phyloP scores from a whole-genome alignment of 164 flowering plant species.

The Aristolochia californica region DNA sequence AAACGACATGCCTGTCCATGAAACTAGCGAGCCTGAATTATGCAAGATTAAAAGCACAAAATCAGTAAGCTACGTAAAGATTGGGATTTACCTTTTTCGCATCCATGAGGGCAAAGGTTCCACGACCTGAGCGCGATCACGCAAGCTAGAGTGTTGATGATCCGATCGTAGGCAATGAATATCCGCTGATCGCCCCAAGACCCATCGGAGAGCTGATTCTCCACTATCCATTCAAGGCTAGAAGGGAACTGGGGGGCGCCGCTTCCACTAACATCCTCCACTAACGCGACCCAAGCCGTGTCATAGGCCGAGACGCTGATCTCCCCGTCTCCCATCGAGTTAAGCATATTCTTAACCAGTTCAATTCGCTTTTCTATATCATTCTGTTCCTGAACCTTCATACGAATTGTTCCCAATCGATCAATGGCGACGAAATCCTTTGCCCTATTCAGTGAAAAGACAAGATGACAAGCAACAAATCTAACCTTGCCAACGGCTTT shows the following conservation, averaged over 20 bases:
- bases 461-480: no score
- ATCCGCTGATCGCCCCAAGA: conserved; percentile 77
- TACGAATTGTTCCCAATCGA: neutral
- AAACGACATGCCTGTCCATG: conserved; percentile 51
- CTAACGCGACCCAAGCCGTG: conserved; percentile 91
- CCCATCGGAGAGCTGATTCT: conserved; percentile 68
- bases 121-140: conserved; percentile 64
- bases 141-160: conserved; percentile 70
- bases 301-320: conserved; percentile 77
- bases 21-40: no score
- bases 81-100: conserved; percentile 64
- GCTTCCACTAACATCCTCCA: conserved; percentile 34
- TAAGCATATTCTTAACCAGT: conserved; percentile 30
- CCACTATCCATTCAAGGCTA: conserved; percentile 55
- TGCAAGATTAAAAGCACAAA: no score
- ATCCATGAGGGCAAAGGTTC: conserved; percentile 40
- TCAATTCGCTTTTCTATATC: conserved; percentile 14
- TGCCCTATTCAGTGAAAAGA: no score
- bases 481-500: no score
- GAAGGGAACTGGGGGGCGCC: conserved; percentile 69
- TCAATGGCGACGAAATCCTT: no score
- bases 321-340: conserved; percentile 68
- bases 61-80: no score
- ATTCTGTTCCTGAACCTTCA: conserved; percentile 4
- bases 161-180: conserved; percentile 61